Evolutionary conservation across 2,329 filamentous ascomycete genomes (phyloP), one percentile per base, ranked within the genome.

Genomic region (Eurotiales sp.): DNA sequence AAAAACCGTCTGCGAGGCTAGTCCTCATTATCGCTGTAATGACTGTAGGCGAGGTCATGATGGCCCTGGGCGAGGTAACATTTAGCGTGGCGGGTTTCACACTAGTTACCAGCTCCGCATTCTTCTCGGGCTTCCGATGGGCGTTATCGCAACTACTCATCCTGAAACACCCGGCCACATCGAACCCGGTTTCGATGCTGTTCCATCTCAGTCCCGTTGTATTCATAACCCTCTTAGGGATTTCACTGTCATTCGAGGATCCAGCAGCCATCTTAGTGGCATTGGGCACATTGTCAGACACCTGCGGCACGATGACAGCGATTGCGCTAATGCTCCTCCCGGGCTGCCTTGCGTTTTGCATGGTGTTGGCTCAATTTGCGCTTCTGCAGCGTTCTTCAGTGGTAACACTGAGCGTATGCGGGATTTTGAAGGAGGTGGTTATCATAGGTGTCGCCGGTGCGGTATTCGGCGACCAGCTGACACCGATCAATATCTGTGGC

Each of bases 341-440:
- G 0, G 93, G 93, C 12, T 79, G 82, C 36, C 86, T 99, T 49
- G 93, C 93, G 2, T 99, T 99, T 68, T 81, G 90, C 55, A 99
- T 99, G 93, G 96, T 95, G n/a, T 84, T 90, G 0, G 90, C 89
- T 49, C 93, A 99, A 71, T 99, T 97, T 67, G 92, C 93, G 50
- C 82, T 99, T 55, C 81, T 99, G 58, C 87, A 96, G 75, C 88
- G 93, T 41, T 97, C 92, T 1, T 95, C 88, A 1, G 93, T 97
- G 47, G 92, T 99, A 47, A 97, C 93, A 0, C 79, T 99, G 40
- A 95, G 88, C 46, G 96, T 99, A 59, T 95, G 91, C 57, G 93
- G 93, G 55, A 97, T 99, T 55, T 96, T 99, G 78, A 99, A 99
- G 69, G 93, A 99, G 73, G 92, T 97, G 32, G 85, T 99, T 47